Evolutionary conservation across 202 grass and related monocot genomes (phyloP), one percentile per base, ranked within the genome.

Genomic region (Panicum hallii): DNA sequence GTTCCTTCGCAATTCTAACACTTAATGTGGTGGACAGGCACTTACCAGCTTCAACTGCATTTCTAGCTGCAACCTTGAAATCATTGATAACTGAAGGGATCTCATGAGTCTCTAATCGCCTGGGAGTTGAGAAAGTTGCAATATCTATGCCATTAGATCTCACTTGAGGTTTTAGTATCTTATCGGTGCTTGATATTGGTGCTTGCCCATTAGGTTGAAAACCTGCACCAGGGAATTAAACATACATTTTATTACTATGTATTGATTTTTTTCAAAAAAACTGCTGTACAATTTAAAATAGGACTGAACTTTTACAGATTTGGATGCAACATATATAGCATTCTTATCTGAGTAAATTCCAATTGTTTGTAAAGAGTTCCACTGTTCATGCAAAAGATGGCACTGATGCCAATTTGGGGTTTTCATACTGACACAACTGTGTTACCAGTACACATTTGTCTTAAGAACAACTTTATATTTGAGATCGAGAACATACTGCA

Each of bases 131-230:
- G 45, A 87, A 85, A 44, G 28, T 71, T 62, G 49, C 17, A 2
- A 70, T 16, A 62, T 92, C 85, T 70, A 92, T 71, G 9, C 91
- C 83, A 36, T 80, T 89, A 14, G 83, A 60, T 76, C 85, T 70
- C 32, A 82, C 41, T 81, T 80, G 67, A 81, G 89, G 85, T 77
- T 75, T 32, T 22, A 94, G 0, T 87, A 57, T 28, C 72, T 85
- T 97, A 71, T 94, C 87, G 0, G 91, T 97, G 62, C 73, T 90
- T 20, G 94, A 97, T 77, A 97, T 87, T 63, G 94, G 94, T 70
- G 94, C 84, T 70, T 90, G 89, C 20, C 87, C 87, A 89, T 94
- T 85, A 75, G 87, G 94, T 58, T 97, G 89, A 71, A 91, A 85
- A 85, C 5, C 92, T 94, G 82, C 66, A 92, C 43, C 42, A 11